Percentiles rank a stretch among this genome's conserved stretches.
phyloP scores from a whole-genome alignment of 1,284 basidiomycete genomes.

The Ceratobasidium sp. region DNA sequence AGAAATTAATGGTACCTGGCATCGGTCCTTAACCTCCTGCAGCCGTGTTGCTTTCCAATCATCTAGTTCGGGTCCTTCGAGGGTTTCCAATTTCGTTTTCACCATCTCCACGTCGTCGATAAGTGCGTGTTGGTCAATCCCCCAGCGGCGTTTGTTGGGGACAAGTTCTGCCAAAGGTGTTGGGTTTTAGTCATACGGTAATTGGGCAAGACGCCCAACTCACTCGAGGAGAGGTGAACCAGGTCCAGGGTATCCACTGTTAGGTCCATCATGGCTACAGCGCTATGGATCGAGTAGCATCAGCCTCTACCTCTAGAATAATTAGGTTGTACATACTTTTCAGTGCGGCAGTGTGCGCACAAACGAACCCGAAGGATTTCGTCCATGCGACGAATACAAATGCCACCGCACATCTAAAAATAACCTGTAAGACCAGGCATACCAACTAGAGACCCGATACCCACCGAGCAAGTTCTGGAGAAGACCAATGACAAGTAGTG shows the following conservation, averaged over 20 bases:
- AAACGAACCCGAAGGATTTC: constrained; percentile 26
- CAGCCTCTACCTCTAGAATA: not conserved
- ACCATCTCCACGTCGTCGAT: not conserved
- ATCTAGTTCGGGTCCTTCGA: not conserved
- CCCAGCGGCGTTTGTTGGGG: constrained; percentile 28
- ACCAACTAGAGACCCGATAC: not conserved
- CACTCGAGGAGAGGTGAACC: constrained; percentile 12
- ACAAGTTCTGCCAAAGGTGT: constrained; percentile 20
- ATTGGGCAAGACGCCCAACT: not conserved
- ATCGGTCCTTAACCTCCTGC: not conserved
- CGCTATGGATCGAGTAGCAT: not conserved
- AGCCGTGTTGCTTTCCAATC: not conserved
- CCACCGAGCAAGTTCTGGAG: constrained; percentile 32
- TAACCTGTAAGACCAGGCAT: not conserved
- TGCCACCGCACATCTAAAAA: not conserved
- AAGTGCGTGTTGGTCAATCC: not conserved
- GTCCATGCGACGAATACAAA: not conserved
- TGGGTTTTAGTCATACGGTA: not conserved
- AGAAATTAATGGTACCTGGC: not conserved
- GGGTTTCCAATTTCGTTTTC: not conserved
- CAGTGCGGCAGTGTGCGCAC: constrained; percentile 12
- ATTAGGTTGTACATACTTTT: not conserved
- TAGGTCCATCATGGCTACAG: not conserved
- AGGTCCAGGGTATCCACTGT: not conserved
- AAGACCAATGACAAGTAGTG: constrained; percentile 52